Evolutionary conservation across 2,329 filamentous ascomycete species (phyloP), one percentile per base, ranked within the genome.

Genomic region (Lachnellula suecica): DNA sequence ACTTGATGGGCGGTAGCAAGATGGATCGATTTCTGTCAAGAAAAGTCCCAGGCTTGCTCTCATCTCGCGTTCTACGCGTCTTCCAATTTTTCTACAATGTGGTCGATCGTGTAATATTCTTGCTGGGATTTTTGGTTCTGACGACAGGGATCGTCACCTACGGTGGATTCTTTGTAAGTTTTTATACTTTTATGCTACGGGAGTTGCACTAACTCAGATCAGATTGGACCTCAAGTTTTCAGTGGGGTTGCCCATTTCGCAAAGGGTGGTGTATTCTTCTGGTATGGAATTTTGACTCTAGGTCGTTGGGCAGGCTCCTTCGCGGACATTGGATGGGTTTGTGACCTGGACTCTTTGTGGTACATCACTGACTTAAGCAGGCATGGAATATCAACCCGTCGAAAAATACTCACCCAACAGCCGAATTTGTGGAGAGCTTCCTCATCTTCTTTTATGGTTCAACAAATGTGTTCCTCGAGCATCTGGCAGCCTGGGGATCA

Each of bases 251-350:
- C 93, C 7, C 93, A 97, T 67, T 96, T 90, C 74, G 85, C 97
- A 69, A 97, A 97, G 69, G 93, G 93, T 42, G 89, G 89, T 3
- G 88, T 97, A 49, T 97, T 97, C 76, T 91, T 97, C 73, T 94
- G 90, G 85, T 89, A 95, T 58, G 93, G 93, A 8, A 72, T 96
- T 19, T 73, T 97, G 54, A 96, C 90, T 0, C 78, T 97, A 4
- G 91, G 91, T 25, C 86, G 93, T 51, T 97, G 91, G 88, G 84
- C 91, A 66, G 93, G 93, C 23, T 89, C 88, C 68, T 97, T 96
- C 68, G 85, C 88, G 52, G 89, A 96, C 54, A 80, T 93, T 51
- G 93, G 93, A 59, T 97, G 93, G 93, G 77, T 80, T 61, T 66
- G 74, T 70, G 44, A 37, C 9, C 10, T 34, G 4, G n/a, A 25